phyloP scores from a whole-genome alignment of 2,329 filamentous ascomycete genomes.

The Alternaria arbusti region DNA sequence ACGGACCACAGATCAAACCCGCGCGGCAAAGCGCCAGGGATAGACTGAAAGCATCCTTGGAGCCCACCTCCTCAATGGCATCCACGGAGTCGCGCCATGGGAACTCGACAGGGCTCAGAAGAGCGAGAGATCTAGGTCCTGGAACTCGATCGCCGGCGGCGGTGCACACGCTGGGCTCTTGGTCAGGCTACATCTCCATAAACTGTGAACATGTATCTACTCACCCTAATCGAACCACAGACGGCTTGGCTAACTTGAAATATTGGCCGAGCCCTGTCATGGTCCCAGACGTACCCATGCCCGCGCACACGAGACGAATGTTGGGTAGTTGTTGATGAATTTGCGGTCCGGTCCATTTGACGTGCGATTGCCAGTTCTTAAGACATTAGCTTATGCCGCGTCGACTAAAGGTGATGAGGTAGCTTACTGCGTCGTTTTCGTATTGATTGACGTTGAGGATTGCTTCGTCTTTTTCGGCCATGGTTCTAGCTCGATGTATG shows the following conservation, averaged over 20 bases:
- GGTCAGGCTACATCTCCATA: neutral
- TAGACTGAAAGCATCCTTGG: constrained; percentile 59
- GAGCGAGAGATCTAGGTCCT: constrained; percentile 61
- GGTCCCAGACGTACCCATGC: constrained; percentile 62
- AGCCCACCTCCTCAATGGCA: constrained; percentile 63
- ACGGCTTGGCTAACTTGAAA: constrained; percentile 28
- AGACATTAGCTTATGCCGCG: neutral
- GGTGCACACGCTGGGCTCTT: constrained; percentile 59
- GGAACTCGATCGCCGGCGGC: constrained; percentile 64
- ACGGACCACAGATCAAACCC: constrained; percentile 66
- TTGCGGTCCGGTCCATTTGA: constrained; percentile 66
- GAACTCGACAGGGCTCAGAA: constrained; percentile 60
- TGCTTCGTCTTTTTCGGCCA: constrained; percentile 46
- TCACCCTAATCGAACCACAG: constrained; percentile 25
- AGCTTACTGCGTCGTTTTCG: constrained; percentile 53
- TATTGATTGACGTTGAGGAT: constrained; percentile 64
- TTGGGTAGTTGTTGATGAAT: constrained; percentile 63
- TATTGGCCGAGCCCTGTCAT: constrained; percentile 31
- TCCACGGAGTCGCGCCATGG: constrained; percentile 65
- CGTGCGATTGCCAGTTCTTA: constrained; percentile 61
- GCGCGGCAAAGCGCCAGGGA: constrained; percentile 63
- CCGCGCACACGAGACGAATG: constrained; percentile 63
- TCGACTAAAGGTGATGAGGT: neutral
- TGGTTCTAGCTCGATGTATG: constrained; percentile 19
- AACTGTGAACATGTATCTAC: neutral